Percentiles rank a stretch among this genome's conserved stretches.
phyloP scores from a whole-genome alignment of 768 basidiomycete species.

The Tylopilus cervinicoccineus region DNA sequence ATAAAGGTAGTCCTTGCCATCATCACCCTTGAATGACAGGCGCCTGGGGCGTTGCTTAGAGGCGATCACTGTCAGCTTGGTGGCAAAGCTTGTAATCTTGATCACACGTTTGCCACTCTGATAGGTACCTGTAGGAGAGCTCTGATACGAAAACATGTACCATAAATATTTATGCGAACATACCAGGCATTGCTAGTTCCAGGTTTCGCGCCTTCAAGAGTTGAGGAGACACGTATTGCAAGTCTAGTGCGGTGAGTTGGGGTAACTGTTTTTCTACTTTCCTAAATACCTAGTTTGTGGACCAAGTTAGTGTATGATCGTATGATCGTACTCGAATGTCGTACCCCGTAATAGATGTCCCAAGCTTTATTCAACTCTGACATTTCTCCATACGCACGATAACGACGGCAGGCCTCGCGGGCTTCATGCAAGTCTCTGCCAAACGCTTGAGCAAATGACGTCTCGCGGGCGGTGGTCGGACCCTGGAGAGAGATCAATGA shows the following conservation, averaged over 20 bases:
- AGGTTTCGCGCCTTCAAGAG: conserved; percentile 85
- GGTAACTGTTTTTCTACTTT: conserved; percentile 94
- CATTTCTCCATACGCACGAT: conserved; percentile 80
- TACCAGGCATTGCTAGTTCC: conserved; percentile 94
- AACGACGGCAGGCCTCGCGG: conserved; percentile 84
- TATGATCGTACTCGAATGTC: conserved; percentile 19
- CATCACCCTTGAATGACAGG: conserved; percentile 80
- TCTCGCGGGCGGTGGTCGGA: conserved; percentile 90
- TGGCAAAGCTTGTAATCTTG: conserved; percentile 77
- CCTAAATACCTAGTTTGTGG: conserved; percentile 73
- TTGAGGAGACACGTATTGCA: conserved; percentile 96
- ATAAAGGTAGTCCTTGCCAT: conserved; percentile 92
- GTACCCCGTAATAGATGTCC: conserved; percentile 95
- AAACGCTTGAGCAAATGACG: conserved; percentile 91
- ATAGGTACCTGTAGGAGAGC: conserved; percentile 66
- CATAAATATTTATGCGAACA: neutral
- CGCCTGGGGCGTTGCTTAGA: conserved; percentile 96
- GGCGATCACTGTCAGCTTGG: conserved; percentile 88
- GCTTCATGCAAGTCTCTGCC: conserved; percentile 91
- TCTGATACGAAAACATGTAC: neutral
- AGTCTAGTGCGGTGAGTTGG: conserved; percentile 81
- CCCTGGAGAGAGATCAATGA: conserved; percentile 48
- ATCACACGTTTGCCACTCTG: conserved; percentile 83
- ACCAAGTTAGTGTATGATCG: conserved; percentile 2
- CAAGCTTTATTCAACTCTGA: conserved; percentile 94